Percentiles rank a stretch among this genome's conserved stretches.
Conservation (phyloP, 768 basidiomycete genomes). For the Tylopilus balloui region DNA sequence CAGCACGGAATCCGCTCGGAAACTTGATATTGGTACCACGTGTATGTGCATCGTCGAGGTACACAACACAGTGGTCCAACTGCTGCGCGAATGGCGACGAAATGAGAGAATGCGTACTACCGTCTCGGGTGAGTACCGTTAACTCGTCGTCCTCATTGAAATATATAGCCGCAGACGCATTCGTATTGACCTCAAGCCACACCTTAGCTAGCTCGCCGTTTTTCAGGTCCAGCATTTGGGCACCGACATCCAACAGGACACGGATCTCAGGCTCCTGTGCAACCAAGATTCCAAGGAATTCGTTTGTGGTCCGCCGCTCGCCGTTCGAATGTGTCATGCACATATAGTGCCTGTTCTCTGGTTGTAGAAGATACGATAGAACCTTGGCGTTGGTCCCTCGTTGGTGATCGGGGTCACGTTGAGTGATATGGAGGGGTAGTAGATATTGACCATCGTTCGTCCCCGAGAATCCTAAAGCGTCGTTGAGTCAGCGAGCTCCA, state of each 20-base stretch:
- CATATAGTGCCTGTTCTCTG: slow-evolving; percentile 17
- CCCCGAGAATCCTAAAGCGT: slow-evolving; percentile 33
- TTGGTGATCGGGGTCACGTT: slow-evolving; percentile 28
- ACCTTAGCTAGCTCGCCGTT: slow-evolving; percentile 37
- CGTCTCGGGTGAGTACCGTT: too few relatives aligned
- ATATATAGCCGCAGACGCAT: slow-evolving; percentile 35
- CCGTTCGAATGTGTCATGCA: slow-evolving; percentile 9
- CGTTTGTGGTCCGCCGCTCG: slow-evolving; percentile 8
- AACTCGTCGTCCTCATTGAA: slow-evolving; percentile 25
- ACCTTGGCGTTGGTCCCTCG: slow-evolving; percentile 43
- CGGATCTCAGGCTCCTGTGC: slow-evolving; percentile 34
- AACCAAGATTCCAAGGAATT: slow-evolving; percentile 30
- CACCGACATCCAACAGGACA: slow-evolving; percentile 54
- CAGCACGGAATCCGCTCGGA: slow-evolving; percentile 32
- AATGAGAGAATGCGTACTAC: slow-evolving; percentile 23
- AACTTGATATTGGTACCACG: slow-evolving; percentile 38
- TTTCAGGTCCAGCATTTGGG: slow-evolving; percentile 37
- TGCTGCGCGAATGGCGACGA: slow-evolving; percentile 36
- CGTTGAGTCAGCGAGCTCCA: not conserved
- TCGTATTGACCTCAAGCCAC: slow-evolving; percentile 36
- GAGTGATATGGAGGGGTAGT: slow-evolving; percentile 32
- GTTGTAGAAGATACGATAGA: slow-evolving; percentile 28
- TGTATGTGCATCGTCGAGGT: slow-evolving; percentile 40
- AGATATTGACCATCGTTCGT: slow-evolving; percentile 39
- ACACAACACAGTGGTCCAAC: slow-evolving; percentile 33